Percentiles rank a stretch among this genome's conserved stretches.
Evolutionary conservation across 2,329 filamentous ascomycete species (phyloP).

Genomic region (Cladosporium austrohemisphaericum): DNA sequence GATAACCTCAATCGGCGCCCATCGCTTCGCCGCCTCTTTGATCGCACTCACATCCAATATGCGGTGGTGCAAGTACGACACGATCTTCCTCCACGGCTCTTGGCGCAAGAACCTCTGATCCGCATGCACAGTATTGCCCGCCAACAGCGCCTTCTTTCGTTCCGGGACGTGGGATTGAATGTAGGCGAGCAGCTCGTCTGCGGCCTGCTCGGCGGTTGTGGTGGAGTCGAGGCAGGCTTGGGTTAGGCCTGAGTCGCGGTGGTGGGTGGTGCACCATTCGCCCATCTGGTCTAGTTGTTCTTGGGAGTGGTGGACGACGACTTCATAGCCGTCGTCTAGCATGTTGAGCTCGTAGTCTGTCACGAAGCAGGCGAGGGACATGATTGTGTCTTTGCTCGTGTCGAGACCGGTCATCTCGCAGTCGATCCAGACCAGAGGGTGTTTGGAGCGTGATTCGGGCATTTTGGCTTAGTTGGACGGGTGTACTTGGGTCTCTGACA

Average conservation of each 20-base stretch:
- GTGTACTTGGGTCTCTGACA: no score
- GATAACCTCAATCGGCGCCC: conserved; percentile 63
- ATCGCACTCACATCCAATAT: conserved; percentile 88
- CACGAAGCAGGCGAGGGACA: conserved; percentile 89
- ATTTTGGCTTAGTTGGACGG: no score
- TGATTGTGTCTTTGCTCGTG: conserved; percentile 72
- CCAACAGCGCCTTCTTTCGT: conserved; percentile 65
- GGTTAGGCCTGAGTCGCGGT: conserved; percentile 77
- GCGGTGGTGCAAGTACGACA: conserved; percentile 79
- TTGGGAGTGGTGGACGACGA: conserved; percentile 69
- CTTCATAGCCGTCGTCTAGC: conserved; percentile 77
- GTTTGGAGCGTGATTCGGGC: conserved; percentile 50
- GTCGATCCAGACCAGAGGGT: conserved; percentile 83
- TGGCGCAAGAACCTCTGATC: conserved; percentile 77
- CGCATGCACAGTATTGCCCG: conserved; percentile 90
- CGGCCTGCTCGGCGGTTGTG: conserved; percentile 68
- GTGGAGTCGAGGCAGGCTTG: conserved; percentile 69
- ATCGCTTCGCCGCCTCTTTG: conserved; percentile 84
- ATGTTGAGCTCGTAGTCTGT: conserved; percentile 76
- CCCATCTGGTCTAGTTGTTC: conserved; percentile 74
- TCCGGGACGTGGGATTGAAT: conserved; percentile 69
- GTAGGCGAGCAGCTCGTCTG: conserved; percentile 70
- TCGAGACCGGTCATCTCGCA: conserved; percentile 91
- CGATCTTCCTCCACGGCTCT: conserved; percentile 68
- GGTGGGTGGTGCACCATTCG: conserved; percentile 81